Base-by-base conservation (phyloP, 176 grass and related monocot genomes). In the Poa annua region DNA sequence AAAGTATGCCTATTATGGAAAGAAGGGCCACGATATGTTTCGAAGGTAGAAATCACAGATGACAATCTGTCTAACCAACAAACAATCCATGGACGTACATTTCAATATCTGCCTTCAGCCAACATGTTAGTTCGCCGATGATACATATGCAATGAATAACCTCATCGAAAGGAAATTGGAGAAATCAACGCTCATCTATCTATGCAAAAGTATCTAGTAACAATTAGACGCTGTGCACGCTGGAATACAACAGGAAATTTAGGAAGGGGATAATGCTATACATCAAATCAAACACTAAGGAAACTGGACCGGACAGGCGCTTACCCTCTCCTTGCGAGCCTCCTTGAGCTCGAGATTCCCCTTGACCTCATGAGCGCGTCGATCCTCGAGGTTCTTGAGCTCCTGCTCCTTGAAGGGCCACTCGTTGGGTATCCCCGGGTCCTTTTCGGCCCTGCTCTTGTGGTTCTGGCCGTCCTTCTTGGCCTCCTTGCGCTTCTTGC, bases 401-500 rank as follows among this genome's bases (percentile, higher is more conserved):
- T 99, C 96, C 75, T 92, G 85, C 75, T 95, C 93, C 89, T 96
- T 99, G 73, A 99, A 99, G 45, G 96, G 96, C 93, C 96, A 99
- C 20, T 99, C 91, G 81, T 96, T 96, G 69, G 91, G 96, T 79
- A 99, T 99, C 6, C 93, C 93, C 14, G 96, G 96, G 80, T 99
- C 96, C 83, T 99, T 99, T 85, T 98, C 96, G 34, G 94, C 83
- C 89, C 93, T 99, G 57, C 90, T 90, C 73, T 83, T 83, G 74
- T 90, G 87, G 70, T 71, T 91, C 77, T 54, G 88, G 77, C 89
- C 90, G 6, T 92, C 96, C 87, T 99, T 99, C 91, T 79, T 94
- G 50, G 94, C 94, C 61, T 94, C 96, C 85, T 99, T 99, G 55
- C 83, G 83, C 93, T 99, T 96, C 81, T 86, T 96, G 83, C 92